A percentile compares a stretch with the other conserved stretches of the same genome.
phyloP scores from a whole-genome alignment of 129 eudicot genomes.

The Lonicera japonica region DNA sequence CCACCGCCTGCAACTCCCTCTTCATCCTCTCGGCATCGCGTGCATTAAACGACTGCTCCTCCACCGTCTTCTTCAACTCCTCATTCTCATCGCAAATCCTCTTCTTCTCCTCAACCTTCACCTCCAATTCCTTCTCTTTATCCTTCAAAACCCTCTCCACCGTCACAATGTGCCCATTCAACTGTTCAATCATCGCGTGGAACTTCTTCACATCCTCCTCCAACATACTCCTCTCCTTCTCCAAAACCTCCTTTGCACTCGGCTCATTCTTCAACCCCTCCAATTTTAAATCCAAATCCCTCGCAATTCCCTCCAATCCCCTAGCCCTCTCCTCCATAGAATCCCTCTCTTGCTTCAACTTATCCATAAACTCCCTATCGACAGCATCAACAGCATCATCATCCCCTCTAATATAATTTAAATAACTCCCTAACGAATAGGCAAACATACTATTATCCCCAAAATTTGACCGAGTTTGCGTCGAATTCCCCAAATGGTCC shows the following conservation, averaged over 20 bases:
- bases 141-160: slow-evolving; percentile 52
- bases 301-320: slow-evolving; percentile 17
- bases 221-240: not conserved
- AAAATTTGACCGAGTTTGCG: not conserved
- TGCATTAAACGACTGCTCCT: slow-evolving; percentile 67
- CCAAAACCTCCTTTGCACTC: slow-evolving; percentile 21
- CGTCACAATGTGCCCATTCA: slow-evolving; percentile 23
- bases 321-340: not conserved
- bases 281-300: slow-evolving; percentile 45
- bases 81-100: slow-evolving; percentile 65
- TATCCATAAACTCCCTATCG: not conserved
- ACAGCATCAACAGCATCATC: slow-evolving; percentile 45
- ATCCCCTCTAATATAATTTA: slow-evolving; percentile 58
- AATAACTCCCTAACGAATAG: slow-evolving; percentile 36
- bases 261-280: slow-evolving; percentile 54
- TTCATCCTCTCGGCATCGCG: slow-evolving; percentile 91
- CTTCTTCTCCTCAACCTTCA: slow-evolving; percentile 40
- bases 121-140: slow-evolving; percentile 55
- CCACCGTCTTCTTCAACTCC: slow-evolving; percentile 64
- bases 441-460: slow-evolving; percentile 24
- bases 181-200: slow-evolving; percentile 38
- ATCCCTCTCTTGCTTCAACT: not conserved
- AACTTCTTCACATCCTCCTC: slow-evolving; percentile 53
- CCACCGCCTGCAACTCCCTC: slow-evolving; percentile 71
- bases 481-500: not conserved